These are phyloP conservation scores for Leccinum disarticulatum DNA, from an alignment of 768 basidiomycete species.

Conservation along the genomic window DNA sequence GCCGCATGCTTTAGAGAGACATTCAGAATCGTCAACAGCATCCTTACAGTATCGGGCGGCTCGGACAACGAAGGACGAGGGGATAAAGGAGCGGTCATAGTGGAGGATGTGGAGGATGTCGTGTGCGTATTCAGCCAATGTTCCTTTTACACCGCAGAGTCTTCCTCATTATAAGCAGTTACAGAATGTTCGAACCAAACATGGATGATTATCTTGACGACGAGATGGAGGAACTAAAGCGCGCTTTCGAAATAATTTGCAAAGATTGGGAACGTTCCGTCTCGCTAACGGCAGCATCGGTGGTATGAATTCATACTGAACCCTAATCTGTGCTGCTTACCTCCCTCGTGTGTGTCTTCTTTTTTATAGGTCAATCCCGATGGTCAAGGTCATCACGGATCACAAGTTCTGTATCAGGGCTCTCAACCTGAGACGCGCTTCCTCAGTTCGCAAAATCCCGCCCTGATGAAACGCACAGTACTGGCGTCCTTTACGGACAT, in stretches of 20 bases:
- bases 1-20: conserved; percentile 90
- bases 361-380: conserved; percentile 12
- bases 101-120: conserved; percentile 72
- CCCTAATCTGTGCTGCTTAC: neutral
- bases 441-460: conserved; percentile 83
- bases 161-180: conserved; percentile 46
- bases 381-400: neutral
- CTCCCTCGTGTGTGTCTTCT: neutral
- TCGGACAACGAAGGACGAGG: conserved; percentile 3
- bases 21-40: conserved; percentile 80
- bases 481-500: conserved; percentile 89
- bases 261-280: conserved; percentile 73
- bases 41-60: conserved; percentile 53
- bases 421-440: conserved; percentile 53
- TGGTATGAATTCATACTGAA: conserved; percentile 35
- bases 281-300: conserved; percentile 7
- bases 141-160: neutral
- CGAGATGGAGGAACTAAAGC: conserved; percentile 82
- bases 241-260: conserved; percentile 70
- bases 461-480: conserved; percentile 88
- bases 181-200: conserved; percentile 91
- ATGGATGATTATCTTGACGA: conserved; percentile 99
- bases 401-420: conserved; percentile 2
- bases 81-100: conserved; percentile 35
- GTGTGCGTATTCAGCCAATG: conserved; percentile 51